Conservation (phyloP, 73 alveolate genomes). For the Paramecium biaurelia region DNA sequence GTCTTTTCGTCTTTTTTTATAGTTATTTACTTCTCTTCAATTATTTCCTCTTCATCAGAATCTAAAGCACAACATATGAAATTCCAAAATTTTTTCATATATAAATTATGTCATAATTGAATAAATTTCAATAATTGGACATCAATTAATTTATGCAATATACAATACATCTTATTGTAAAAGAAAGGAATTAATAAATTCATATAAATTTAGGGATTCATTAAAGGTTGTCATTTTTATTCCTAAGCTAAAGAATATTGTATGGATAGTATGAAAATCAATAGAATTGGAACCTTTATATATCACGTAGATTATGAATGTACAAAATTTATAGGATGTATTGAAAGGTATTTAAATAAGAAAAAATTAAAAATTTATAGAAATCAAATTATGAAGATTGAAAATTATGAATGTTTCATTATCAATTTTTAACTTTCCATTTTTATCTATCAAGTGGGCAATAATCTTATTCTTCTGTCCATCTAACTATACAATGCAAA, state of each 20-base stretch:
- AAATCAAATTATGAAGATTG: not conserved
- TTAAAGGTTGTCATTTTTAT: no score
- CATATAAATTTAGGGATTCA: no score
- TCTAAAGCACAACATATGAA: constrained; percentile 1
- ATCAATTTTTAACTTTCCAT: constrained; percentile 61
- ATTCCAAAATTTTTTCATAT: constrained; percentile 7
- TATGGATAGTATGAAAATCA: no score
- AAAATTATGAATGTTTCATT: not conserved
- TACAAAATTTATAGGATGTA: no score
- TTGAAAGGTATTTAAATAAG: no score
- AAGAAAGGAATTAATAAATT: no score
- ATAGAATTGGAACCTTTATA: no score
- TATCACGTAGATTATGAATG: no score
- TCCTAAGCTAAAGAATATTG: no score
- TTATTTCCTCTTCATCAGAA: not conserved
- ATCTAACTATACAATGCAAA: constrained; percentile 84
- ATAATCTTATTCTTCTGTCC: constrained; percentile 86
- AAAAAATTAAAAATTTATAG: not conserved
- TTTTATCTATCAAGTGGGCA: constrained; percentile 85
- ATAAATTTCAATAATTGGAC: not conserved
- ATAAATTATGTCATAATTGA: not conserved
- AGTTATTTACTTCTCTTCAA: not conserved
- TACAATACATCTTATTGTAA: no score
- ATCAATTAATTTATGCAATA: not conserved
- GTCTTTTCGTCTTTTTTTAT: not conserved